Evolutionary conservation across 106 monocot species (phyloP), one percentile per base, ranked within the genome.

Genomic region (Dactylorhiza incarnata): DNA sequence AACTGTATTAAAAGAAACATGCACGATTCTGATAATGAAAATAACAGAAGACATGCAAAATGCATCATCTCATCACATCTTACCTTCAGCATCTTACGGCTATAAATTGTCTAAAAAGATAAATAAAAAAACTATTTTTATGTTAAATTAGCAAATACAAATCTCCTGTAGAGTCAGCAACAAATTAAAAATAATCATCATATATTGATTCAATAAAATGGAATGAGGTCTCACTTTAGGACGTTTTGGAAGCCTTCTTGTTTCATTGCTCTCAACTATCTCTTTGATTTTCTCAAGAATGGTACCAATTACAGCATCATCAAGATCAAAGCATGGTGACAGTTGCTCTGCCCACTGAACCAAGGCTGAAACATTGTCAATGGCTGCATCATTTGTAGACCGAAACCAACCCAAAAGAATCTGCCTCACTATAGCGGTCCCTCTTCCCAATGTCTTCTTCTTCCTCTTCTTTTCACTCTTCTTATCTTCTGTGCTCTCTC

Each of bases 201-300:
- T 37, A 37, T 37, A 37, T 37, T 1, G 37, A 37, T 37, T 37
- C 37, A 37, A 37, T 37, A 37, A 37, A 2, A 37, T 3, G 37
- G 3, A 37, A 37, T 1, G 37, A 52, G 52, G 71, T 68, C 93
- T 87, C 37, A 99, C 97, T 91, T 99, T 99, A 10, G 97, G 89
- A 77, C 94, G 94, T 86, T 99, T 99, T 24, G 97, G 97, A 73
- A 99, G 89, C 80, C 97, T 99, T 55, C 94, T 89, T 19, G 83
- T 82, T 81, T 99, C 97, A 72, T 99, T 99, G 83, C 89, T 94
- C 85, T 92, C 94, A 45, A 94, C 87, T 79, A 99, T 91, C 73
- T 94, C 97, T 72, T 94, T 99, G 47, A 94, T 74, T 55, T 90
- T 94, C 14, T 47, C 73, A 9, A 89, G 15, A 49, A 99, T 47